A percentile compares a stretch with the other conserved stretches of the same genome.
These are phyloP conservation scores for Clarireedia sp. DNA, from an alignment of 2,329 filamentous ascomycete species.

Conservation along the genomic window DNA sequence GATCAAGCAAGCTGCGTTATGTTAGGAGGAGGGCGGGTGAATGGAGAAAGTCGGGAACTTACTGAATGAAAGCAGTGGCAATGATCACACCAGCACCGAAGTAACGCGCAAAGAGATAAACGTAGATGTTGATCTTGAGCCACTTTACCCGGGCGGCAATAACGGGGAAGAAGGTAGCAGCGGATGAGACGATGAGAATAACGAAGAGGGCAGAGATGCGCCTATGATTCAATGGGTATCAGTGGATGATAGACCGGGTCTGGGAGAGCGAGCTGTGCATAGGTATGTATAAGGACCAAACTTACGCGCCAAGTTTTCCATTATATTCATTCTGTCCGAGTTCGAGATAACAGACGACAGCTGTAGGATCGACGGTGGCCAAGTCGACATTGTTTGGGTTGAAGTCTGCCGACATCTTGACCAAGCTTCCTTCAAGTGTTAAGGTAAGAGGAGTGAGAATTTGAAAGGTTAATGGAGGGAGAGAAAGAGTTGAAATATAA, in stretches of 20 bases:
- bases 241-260: background rate
- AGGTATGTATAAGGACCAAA: background rate
- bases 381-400: conserved; percentile 34
- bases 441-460: background rate
- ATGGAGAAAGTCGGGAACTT: conserved; percentile 37
- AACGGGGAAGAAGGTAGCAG: conserved; percentile 60
- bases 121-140: conserved; percentile 52
- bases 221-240: background rate
- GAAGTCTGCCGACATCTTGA: conserved; percentile 3
- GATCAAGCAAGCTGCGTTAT: conserved; percentile 36
- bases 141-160: conserved; percentile 50
- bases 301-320: conserved; percentile 46
- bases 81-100: conserved; percentile 73
- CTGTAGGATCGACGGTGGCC: conserved; percentile 33
- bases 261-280: background rate
- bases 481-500: background rate
- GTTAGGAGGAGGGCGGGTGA: background rate
- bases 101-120: conserved; percentile 58
- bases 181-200: conserved; percentile 54
- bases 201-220: conserved; percentile 70
- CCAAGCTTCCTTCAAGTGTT: background rate
- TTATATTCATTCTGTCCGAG: conserved; percentile 44
- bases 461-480: background rate
- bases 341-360: conserved; percentile 44
- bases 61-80: conserved; percentile 69